phyloP scores from a whole-genome alignment of 352 stramenopile species.

The Pythium sp. region DNA sequence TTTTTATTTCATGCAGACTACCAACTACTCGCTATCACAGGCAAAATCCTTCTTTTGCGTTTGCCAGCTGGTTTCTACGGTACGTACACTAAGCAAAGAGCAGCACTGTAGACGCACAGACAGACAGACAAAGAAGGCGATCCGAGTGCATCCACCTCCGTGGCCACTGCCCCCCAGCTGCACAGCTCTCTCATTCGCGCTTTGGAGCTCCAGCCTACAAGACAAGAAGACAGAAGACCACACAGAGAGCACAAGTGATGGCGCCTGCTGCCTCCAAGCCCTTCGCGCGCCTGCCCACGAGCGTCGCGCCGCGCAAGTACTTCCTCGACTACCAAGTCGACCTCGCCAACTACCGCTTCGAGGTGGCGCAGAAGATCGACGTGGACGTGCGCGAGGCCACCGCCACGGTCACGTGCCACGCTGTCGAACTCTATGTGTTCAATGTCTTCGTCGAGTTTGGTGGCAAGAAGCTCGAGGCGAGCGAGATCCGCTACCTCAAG shows the following conservation, averaged over 20 bases:
- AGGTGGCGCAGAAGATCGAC: slow-evolving; percentile 60
- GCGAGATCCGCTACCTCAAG: slow-evolving; percentile 54
- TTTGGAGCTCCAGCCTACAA: background rate
- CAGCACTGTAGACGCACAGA: too few species aligned
- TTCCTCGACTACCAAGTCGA: slow-evolving; percentile 80
- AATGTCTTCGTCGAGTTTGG: slow-evolving; percentile 54
- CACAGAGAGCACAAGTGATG: background rate
- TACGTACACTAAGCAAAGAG: too few species aligned
- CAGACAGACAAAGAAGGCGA: background rate
- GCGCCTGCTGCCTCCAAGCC: slow-evolving; percentile 23
- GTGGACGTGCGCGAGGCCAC: slow-evolving; percentile 62
- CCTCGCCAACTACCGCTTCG: slow-evolving; percentile 67
- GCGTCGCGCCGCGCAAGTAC: slow-evolving; percentile 64
- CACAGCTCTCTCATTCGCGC: slow-evolving; percentile 1
- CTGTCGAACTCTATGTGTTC: slow-evolving; percentile 91
- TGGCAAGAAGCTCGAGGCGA: slow-evolving; percentile 36
- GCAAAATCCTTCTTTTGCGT: background rate
- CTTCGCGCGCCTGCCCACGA: slow-evolving; percentile 67
- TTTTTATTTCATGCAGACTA: background rate
- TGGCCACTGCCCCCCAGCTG: background rate
- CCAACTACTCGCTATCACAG: background rate
- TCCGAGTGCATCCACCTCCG: background rate
- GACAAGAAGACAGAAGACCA: slow-evolving; percentile 5
- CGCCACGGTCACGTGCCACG: slow-evolving; percentile 88
- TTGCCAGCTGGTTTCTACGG: background rate